Evolutionary conservation across 108 stramenopile species (phyloP).

Genomic region (Cyclotella cryptica): DNA sequence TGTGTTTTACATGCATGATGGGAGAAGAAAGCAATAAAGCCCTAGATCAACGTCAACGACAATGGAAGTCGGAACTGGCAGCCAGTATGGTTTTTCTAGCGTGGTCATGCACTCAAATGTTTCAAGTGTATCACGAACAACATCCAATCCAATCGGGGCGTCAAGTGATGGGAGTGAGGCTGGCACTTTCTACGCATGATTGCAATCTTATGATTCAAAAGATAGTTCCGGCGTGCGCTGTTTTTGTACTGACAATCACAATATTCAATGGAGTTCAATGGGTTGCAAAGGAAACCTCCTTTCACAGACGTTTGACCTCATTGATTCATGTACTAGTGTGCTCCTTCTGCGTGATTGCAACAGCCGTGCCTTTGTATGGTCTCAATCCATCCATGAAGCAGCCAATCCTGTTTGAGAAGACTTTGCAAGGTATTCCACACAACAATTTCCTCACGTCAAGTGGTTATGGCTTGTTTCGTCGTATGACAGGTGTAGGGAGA

Average conservation of each 20-base stretch:
- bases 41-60: background rate
- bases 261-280: conserved; percentile 3
- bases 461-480: conserved; percentile 79
- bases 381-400: conserved; percentile 27
- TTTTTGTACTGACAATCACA: conserved; percentile 19
- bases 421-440: background rate
- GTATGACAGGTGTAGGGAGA: conserved; percentile 81
- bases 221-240: conserved; percentile 24
- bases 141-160: conserved; percentile 4
- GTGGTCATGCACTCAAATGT: conserved; percentile 41
- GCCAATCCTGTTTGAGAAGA: background rate
- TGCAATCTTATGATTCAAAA: conserved; percentile 33
- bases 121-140: conserved; percentile 23
- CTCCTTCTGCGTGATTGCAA: conserved; percentile 37
- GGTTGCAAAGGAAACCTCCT: background rate
- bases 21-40: conserved; percentile 10
- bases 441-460: conserved; percentile 1
- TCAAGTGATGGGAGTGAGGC: conserved; percentile 27
- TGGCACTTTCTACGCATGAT: conserved; percentile 38
- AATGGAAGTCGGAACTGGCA: background rate
- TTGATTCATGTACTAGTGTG: conserved; percentile 29
- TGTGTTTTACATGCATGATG: conserved; percentile 61
- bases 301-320: conserved; percentile 15
- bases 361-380: conserved; percentile 45
- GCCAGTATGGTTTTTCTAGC: conserved; percentile 22